Evolutionary conservation across 495 filamentous ascomycete species (phyloP).

Genomic region (Neurospora sp.): DNA sequence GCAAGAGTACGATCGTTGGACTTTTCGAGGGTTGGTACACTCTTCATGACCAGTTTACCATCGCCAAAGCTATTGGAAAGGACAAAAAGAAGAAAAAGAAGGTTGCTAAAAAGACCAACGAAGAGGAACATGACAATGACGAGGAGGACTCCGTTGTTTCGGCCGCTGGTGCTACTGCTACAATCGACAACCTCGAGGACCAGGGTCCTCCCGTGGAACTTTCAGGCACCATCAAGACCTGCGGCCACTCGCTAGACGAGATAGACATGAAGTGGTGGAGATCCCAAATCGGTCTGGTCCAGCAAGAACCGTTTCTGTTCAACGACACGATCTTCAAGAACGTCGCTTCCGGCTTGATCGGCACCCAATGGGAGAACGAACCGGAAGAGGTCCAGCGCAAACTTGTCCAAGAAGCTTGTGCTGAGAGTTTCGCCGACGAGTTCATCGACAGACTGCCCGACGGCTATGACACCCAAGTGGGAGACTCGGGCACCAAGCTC

Average conservation of each 20-base stretch:
- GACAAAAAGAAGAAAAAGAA: constrained; percentile 32
- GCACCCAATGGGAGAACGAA: constrained; percentile 44
- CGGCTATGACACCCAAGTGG: constrained; percentile 47
- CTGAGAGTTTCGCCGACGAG: constrained; percentile 47
- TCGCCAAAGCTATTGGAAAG: constrained; percentile 38
- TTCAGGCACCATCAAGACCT: constrained; percentile 43
- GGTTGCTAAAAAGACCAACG: constrained; percentile 23
- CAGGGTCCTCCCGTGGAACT: constrained; percentile 31
- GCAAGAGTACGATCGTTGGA: constrained; percentile 88
- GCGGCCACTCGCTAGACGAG: constrained; percentile 43
- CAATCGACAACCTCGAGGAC: constrained; percentile 17
- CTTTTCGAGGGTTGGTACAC: constrained; percentile 90
- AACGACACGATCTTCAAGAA: constrained; percentile 60
- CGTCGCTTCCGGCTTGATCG: constrained; percentile 50
- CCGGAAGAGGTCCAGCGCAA: constrained; percentile 41
- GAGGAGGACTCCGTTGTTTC: constrained; percentile 13
- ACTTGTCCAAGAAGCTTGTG: constrained; percentile 48
- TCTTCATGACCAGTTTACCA: constrained; percentile 43
- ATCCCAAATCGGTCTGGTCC: constrained; percentile 56
- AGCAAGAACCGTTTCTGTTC: constrained; percentile 68
- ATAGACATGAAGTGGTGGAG: constrained; percentile 57
- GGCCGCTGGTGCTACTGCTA: constrained; percentile 6
- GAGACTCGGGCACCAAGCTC: constrained; percentile 40
- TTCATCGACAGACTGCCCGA: constrained; percentile 54
- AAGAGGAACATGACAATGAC: constrained; percentile 11